Base-by-base conservation (phyloP, 2,329 filamentous ascomycete genomes). In the Stachybotrys chlorohalonatus region DNA sequence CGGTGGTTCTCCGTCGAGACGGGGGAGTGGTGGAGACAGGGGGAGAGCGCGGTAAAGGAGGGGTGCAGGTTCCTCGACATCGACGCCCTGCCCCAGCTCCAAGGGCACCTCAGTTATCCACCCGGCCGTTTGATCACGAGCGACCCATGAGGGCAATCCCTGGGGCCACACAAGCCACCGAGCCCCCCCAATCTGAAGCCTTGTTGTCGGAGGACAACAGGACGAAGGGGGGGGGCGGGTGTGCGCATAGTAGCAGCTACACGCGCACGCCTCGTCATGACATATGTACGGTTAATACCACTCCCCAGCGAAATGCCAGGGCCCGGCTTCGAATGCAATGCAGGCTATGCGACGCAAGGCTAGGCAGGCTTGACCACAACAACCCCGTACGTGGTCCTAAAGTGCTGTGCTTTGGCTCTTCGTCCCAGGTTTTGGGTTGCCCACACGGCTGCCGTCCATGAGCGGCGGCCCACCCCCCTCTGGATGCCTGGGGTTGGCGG, bases 81-180 rank as follows among this genome's bases (percentile, higher is more conserved):
- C 31, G 53, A 52, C 56, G 57, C 60, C 60, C 61, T 58, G 49
- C 59, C 54, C 58, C 39, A 52, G 48, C 9, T 9, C 36, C 13
- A 3, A 42, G 5, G 13, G 36, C 36, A 13, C 36, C 36, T 42
- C 49, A 56, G 53, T 48, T 53, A 56, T 57, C 55, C 52, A 57
- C 53, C 57, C 56, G 63, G 64, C 62, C 62, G 63, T 65, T 62
- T 65, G 61, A 61, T 60, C 59, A 59, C 60, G 60, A 60, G 62
- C 57, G 63, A 63, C 63, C 62, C 63, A 63, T 58, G 58, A 56
- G 58, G 53, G 59, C 62, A 36, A 51, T 15, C 49, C 32, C 32
- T 16, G 49, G 49, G 49, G 8, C 17, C 24, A 51, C 13, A 16
- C 32, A 32, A 36, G 47, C 47, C 47, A 32, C 49, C 49, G 7